Percentiles rank a stretch among this genome's conserved stretches.
Evolutionary conservation across 495 filamentous ascomycete species (phyloP).

Genomic region (Trichocladium antarcticum): DNA sequence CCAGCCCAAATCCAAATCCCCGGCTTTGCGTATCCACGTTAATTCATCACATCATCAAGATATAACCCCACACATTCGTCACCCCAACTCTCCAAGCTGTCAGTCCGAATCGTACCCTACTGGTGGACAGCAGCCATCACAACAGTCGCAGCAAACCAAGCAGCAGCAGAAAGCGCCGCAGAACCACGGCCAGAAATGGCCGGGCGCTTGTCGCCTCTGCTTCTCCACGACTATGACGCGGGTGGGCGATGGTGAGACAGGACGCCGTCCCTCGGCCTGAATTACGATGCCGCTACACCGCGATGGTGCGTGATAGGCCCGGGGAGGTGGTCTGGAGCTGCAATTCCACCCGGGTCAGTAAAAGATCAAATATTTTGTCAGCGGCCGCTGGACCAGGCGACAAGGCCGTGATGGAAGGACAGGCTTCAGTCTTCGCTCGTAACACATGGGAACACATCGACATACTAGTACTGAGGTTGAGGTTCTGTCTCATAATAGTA

Average conservation of each 20-base stretch:
- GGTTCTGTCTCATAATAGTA: constrained; percentile 7
- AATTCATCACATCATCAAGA: not conserved
- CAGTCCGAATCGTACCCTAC: constrained; percentile 4
- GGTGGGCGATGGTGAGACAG: constrained; percentile 7
- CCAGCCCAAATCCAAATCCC: no score
- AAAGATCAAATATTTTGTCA: no score
- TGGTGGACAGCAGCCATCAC: constrained; percentile 3
- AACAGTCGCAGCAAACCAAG: constrained; percentile 5
- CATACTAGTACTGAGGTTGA: constrained; percentile 4
- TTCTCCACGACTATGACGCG: constrained; percentile 9
- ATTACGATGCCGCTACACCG: not conserved
- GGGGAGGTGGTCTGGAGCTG: constrained; percentile 8
- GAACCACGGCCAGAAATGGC: constrained; percentile 3
- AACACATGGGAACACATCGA: not conserved
- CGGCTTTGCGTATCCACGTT: no score
- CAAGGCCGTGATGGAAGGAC: no score
- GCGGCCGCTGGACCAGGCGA: no score
- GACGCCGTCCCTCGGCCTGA: constrained; percentile 5
- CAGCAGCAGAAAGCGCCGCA: constrained; percentile 7
- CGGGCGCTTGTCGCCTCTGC: not conserved
- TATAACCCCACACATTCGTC: not conserved
- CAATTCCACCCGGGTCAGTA: not conserved
- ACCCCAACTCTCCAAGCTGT: not conserved
- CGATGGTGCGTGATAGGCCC: not conserved
- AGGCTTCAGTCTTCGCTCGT: no score